Evolutionary conservation across 805 yeast species (phyloP), one percentile per base, ranked within the genome.

Genomic region (Candida caryicola): DNA sequence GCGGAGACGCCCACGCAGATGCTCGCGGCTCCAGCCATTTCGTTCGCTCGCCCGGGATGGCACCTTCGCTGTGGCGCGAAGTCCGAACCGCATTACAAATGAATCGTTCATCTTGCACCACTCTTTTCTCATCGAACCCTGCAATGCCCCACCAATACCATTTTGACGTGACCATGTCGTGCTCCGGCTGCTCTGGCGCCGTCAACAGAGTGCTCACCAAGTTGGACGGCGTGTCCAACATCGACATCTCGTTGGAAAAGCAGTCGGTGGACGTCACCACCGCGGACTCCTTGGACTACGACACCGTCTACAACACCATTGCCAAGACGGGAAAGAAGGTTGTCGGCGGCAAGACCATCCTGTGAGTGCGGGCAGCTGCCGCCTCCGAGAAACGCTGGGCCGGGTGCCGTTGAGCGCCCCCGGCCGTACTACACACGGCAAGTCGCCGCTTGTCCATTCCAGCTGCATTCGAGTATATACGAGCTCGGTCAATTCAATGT

Each of bases 271-370:
- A 80, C 53, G 96, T 91, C 30, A 70, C 71, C 40, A 76, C 93
- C 7, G 64, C 62, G 12, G 66, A 66, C 23, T 50, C 62, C 8
- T 59, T 85, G 25, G 74, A 77, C 36, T 88, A 85, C 56, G 95
- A 90, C 35, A 76, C 82, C 2, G 90, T 93, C n/a, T 71, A 82
- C 39, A 81, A 74, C 37, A 81, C 88, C 40, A 91, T 91, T 47
- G 69, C 82, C 45, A 91, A 91, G 71, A 89, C 98, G 1, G 98
- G 98, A 26, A 91, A 91, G 70, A 79, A 79, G 52, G 83, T 91
- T 41, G 69, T 74, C 33, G 70, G 73, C 21, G 95, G 96, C 9
- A 73, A 73, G 51, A 66, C 73, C 31, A 54, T 82, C 37, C 68
- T 61, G n/a, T 40, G 36, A 12, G 21, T 17, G 7, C 25, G 25